A percentile compares a stretch with the other conserved stretches of the same genome.
Evolutionary conservation across 2,329 filamentous ascomycete species (phyloP).

Genomic region (Sarocladium oryzae): DNA sequence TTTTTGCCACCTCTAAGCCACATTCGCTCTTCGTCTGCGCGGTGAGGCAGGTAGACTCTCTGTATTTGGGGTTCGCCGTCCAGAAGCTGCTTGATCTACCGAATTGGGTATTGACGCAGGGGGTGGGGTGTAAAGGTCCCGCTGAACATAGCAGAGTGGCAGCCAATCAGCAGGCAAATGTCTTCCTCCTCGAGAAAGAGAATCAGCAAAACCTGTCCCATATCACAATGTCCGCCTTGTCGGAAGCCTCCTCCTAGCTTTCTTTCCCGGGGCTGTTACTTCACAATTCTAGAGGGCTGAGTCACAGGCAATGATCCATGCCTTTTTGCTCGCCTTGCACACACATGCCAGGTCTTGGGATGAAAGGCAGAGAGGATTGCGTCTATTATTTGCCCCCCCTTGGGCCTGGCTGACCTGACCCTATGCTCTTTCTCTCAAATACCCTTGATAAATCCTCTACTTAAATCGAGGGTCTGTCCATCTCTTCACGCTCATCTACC

Average conservation of each 20-base stretch:
- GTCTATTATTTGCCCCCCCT: background rate
- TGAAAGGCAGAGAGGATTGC: too few relatives aligned
- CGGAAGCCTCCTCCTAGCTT: background rate
- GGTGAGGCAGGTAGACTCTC: background rate
- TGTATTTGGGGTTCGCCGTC: background rate
- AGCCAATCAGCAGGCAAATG: too few relatives aligned
- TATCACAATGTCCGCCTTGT: background rate
- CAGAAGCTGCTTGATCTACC: too few relatives aligned
- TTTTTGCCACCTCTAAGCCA: background rate
- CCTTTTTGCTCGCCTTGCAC: background rate
- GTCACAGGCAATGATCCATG: background rate
- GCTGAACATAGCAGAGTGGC: too few relatives aligned
- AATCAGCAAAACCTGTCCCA: too few relatives aligned
- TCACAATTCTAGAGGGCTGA: background rate
- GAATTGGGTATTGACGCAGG: too few relatives aligned
- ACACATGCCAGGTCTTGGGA: too few relatives aligned
- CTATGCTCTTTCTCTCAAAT: background rate
- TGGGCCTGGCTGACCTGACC: background rate
- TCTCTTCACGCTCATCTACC: background rate
- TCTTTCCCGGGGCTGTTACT: background rate
- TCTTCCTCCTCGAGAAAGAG: too few relatives aligned
- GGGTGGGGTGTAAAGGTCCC: too few relatives aligned
- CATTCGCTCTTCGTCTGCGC: background rate
- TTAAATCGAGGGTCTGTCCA: background rate
- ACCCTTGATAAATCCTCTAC: background rate